These are phyloP conservation scores for Sugiyamaella smithiae DNA, from an alignment of 805 yeast species.

Conservation along the genomic window DNA sequence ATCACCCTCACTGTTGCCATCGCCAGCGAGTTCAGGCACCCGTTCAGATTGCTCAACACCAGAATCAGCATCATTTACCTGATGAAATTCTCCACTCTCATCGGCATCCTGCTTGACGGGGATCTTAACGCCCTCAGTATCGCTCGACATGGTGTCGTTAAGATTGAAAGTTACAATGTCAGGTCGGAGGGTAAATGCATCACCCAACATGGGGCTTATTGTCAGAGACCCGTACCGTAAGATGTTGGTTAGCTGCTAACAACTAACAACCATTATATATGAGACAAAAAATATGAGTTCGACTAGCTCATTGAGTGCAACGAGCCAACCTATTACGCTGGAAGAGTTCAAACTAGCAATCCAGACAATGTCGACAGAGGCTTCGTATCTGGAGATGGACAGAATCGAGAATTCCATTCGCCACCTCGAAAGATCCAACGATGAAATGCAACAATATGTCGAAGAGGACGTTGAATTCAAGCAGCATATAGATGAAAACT, in stretches of 20 bases:
- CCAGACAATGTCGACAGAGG: constrained; percentile 13
- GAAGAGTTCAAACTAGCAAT: constrained; percentile 20
- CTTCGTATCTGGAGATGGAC: constrained; percentile 21
- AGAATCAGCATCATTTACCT: neutral
- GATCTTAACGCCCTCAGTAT: constrained; percentile 1
- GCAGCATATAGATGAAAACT: constrained; percentile 13
- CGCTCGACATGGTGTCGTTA: constrained; percentile 5
- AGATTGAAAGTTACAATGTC: neutral
- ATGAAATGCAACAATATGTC: constrained; percentile 23
- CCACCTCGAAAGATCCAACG: constrained; percentile 32
- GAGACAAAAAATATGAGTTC: neutral
- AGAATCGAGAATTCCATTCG: constrained; percentile 30
- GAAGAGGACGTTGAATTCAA: constrained; percentile 18
- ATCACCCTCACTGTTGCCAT: constrained; percentile 28
- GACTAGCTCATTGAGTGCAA: neutral
- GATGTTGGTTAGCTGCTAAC: neutral
- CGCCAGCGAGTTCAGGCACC: constrained; percentile 12
- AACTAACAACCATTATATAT: neutral
- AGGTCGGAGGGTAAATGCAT: constrained; percentile 4
- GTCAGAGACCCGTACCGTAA: too few species aligned
- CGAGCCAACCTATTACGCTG: constrained; percentile 10
- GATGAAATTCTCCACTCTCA: neutral
- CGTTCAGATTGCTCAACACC: too few species aligned
- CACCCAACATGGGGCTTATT: too few species aligned
- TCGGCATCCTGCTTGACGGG: constrained; percentile 4